Percentiles rank a stretch among this genome's conserved stretches.
Conservation (phyloP, 306 rosid species). For the Glycine tomentella region DNA sequence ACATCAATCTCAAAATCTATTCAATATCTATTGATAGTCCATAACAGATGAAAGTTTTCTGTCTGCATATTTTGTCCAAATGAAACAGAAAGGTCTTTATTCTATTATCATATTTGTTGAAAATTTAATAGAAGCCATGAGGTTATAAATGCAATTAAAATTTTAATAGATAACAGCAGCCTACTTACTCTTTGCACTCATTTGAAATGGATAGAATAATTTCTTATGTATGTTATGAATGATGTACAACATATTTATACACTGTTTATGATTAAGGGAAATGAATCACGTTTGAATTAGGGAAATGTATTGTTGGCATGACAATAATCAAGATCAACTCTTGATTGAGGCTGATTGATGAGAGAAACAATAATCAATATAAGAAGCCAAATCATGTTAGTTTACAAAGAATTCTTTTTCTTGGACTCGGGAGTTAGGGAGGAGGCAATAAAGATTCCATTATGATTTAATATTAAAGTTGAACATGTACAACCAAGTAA, state of each 20-base stretch:
- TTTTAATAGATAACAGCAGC: too few relatives aligned
- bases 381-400: conserved; percentile 8
- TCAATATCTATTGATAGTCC: background rate
- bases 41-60: too few relatives aligned
- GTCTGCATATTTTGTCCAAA: too few relatives aligned
- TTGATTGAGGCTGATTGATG: background rate
- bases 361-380: conserved; percentile 18
- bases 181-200: too few relatives aligned
- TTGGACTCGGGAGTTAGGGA: background rate
- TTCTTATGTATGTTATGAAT: too few relatives aligned
- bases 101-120: too few relatives aligned
- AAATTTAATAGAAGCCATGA: too few relatives aligned
- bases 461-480: background rate
- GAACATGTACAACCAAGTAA: background rate
- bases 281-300: background rate
- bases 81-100: too few relatives aligned
- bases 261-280: conserved; percentile 1
- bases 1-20: too few relatives aligned
- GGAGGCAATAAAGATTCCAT: background rate
- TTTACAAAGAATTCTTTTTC: background rate
- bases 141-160: too few relatives aligned
- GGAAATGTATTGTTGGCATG: background rate
- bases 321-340: conserved; percentile 1
- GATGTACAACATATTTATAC: too few relatives aligned
- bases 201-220: too few relatives aligned